Evolutionary conservation across 2,329 filamentous ascomycete genomes (phyloP), one percentile per base, ranked within the genome.

Genomic region (Botryotinia narcissicola): DNA sequence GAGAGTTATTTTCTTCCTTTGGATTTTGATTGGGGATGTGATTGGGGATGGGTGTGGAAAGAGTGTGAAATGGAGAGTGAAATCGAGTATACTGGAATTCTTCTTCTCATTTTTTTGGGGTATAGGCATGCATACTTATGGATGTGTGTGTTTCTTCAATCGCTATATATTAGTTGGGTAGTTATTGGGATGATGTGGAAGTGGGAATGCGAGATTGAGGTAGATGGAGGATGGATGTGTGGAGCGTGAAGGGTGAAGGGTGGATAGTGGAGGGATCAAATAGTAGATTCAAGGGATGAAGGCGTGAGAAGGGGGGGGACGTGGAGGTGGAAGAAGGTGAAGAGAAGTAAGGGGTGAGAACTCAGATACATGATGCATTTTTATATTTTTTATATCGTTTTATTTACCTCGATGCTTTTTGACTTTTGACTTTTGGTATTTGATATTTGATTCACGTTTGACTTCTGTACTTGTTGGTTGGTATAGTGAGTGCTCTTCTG

Each of bases 341-440:
- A 10, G n/a, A 42, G 37, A 37, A 9, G 37, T 5, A 14, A 14
- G 12, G 14, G 32, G 8, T 9, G 22, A 12, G 32, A 48, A 14
- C 4, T n/a, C 60, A 67, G n/a, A 46, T 48, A 66, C 29, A 66
- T 67, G 35, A 67, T 67, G 18, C 46, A 46, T 48, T 67, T 42
- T 51, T 51, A 51, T 29, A 32, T 46, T 16, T 66, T n/a, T 46
- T 51, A 22, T 44, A 18, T 44, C 16, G 18, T n/a, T n/a, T 18
- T 18, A 42, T 9, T 62, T 42, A 6, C 8, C 3, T 60, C 4
- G 10, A 35, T 59, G 29, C 16, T 4, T 4, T 61, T 18, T 40
- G 60, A 3, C 32, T 60, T 32, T 3, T 8, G 16, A 29, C 2
- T 29, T 29, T 54, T 9, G 2, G 1, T 37, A 37, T 37, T 37